A percentile compares a stretch with the other conserved stretches of the same genome.
Evolutionary conservation across 2,329 filamentous ascomycete species (phyloP).

Genomic region (Fusarium euwallaceae): DNA sequence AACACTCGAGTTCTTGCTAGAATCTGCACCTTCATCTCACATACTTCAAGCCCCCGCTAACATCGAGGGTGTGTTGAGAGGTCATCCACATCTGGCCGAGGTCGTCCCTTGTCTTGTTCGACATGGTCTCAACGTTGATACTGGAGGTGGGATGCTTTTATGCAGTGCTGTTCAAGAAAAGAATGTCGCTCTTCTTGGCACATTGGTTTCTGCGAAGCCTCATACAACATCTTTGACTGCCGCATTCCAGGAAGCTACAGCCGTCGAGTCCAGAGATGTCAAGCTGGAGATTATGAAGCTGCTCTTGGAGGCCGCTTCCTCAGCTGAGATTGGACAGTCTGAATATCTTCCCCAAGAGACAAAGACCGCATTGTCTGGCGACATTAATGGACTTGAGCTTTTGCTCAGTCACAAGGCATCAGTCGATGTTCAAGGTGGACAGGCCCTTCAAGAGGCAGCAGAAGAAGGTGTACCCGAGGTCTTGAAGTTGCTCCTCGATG

Average conservation of each 20-base stretch:
- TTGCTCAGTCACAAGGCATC: constrained; percentile 12
- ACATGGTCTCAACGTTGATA: constrained; percentile 9
- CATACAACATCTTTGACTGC: neutral
- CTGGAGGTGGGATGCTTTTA: neutral
- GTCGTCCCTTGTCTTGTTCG: neutral
- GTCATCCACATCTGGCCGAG: neutral
- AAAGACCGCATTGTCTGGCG: neutral
- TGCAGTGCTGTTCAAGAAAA: neutral
- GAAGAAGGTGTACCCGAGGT: neutral
- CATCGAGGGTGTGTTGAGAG: neutral
- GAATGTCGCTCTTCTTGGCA: neutral
- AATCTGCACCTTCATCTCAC: neutral
- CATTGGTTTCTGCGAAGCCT: neutral
- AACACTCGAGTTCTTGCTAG: neutral
- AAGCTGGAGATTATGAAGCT: constrained; percentile 3
- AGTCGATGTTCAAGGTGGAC: constrained; percentile 18
- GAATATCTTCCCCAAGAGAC: constrained; percentile 7
- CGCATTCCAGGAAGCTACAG: neutral
- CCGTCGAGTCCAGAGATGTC: neutral
- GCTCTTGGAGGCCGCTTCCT: neutral
- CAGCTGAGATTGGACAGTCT: constrained; percentile 21
- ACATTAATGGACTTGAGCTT: constrained; percentile 1
- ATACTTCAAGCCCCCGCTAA: neutral
- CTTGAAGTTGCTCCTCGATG: constrained; percentile 8
- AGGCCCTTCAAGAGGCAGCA: constrained; percentile 11